phyloP scores from a whole-genome alignment of 441 rosid species.

The Populus tomentosa region DNA sequence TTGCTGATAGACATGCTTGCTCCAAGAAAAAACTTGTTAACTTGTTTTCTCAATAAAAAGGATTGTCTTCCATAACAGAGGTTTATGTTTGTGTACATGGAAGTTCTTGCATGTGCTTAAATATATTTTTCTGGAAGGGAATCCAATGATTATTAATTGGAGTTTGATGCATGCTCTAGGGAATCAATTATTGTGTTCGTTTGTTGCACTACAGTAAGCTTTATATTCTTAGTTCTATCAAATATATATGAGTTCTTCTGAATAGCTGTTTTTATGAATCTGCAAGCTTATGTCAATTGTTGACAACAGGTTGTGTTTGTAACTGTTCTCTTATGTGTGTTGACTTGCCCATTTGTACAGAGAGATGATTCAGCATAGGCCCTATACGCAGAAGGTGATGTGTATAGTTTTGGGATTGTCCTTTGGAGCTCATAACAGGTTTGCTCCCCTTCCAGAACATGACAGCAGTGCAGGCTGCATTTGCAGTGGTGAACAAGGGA shows the following conservation, averaged over 20 bases:
- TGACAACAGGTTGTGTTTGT: neutral
- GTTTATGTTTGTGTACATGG: neutral
- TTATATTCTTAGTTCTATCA: neutral
- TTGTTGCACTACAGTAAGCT: neutral
- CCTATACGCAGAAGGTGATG: conserved; percentile 91
- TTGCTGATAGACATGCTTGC: neutral
- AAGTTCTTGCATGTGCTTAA: neutral
- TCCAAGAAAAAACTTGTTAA: neutral
- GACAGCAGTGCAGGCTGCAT: conserved; percentile 98
- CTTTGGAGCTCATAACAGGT: conserved; percentile 95
- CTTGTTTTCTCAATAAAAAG: neutral
- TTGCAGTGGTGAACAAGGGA: conserved; percentile 93
- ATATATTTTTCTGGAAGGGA: neutral
- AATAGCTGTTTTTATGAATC: neutral
- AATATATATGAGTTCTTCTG: neutral
- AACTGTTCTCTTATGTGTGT: neutral
- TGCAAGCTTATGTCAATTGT: neutral
- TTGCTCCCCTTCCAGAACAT: conserved; percentile 89
- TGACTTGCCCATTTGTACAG: conserved; percentile 37
- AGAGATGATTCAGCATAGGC: too few species aligned
- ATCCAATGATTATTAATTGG: neutral
- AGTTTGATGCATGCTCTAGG: neutral
- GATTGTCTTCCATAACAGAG: neutral
- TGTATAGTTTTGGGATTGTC: conserved; percentile 92
- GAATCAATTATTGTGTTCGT: neutral